These are phyloP conservation scores for Venturia aucupariae DNA, from an alignment of 2,329 filamentous ascomycete genomes.

Conservation along the genomic window DNA sequence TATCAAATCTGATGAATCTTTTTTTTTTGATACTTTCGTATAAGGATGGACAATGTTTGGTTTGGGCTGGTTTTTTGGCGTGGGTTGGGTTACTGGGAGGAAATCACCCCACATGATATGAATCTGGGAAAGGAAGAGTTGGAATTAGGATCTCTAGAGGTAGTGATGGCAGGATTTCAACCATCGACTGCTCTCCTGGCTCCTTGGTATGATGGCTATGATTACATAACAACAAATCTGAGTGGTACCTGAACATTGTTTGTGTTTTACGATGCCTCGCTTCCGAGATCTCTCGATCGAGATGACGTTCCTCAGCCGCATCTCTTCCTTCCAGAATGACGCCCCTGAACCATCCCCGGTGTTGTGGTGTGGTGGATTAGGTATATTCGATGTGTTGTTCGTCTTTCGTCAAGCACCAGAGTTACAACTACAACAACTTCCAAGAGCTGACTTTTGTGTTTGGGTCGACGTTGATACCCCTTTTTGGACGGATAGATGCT, in stretches of 20 bases:
- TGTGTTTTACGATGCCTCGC: too few species aligned
- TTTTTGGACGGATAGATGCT: too few species aligned
- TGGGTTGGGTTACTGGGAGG: not conserved
- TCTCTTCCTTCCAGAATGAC: too few species aligned
- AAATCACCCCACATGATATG: not conserved
- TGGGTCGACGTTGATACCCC: too few species aligned
- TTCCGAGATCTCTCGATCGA: too few species aligned
- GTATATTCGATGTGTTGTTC: too few species aligned
- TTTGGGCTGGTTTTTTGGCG: not conserved
- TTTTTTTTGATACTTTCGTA: not conserved
- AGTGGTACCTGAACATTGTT: not conserved
- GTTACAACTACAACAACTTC: too few species aligned
- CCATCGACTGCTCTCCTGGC: not conserved
- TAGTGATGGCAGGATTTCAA: not conserved
- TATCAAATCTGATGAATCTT: not conserved
- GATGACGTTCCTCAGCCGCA: too few species aligned
- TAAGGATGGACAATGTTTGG: not conserved
- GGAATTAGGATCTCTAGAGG: not conserved
- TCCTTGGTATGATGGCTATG: not conserved
- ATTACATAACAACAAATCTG: not conserved
- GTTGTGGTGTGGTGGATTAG: too few species aligned
- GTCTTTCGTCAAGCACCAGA: too few species aligned
- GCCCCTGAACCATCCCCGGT: too few species aligned
- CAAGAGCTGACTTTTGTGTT: too few species aligned
- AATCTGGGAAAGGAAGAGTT: not conserved